These are phyloP conservation scores for Microthlaspi erraticum DNA, from an alignment of 345 rosid species.

Conservation along the genomic window DNA sequence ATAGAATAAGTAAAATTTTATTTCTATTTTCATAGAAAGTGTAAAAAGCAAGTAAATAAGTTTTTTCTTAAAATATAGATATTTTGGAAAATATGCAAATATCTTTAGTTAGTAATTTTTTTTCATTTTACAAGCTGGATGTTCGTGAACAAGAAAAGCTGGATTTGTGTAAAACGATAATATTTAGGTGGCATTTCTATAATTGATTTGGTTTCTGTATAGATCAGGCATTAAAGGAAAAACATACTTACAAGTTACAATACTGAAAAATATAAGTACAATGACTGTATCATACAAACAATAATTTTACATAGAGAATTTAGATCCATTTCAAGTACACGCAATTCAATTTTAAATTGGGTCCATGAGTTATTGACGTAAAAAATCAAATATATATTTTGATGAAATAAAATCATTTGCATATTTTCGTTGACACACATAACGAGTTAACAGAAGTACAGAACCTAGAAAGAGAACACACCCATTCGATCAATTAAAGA, in stretches of 20 bases:
- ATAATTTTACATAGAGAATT: too few species aligned
- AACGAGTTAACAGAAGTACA: not conserved
- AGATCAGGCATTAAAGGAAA: not conserved
- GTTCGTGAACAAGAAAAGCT: too few species aligned
- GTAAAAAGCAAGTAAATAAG: too few species aligned
- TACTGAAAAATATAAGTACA: not conserved
- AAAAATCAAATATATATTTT: not conserved
- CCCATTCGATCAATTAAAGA: not conserved
- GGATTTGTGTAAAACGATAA: not conserved
- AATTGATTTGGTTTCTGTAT: not conserved
- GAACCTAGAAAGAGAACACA: not conserved
- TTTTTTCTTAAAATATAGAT: too few species aligned
- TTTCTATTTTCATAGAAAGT: not conserved
- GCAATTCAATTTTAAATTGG: too few species aligned
- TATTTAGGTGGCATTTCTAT: slow-evolving; percentile 1
- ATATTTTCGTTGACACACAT: not conserved
- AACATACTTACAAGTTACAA: not conserved
- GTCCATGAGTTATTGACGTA: too few species aligned
- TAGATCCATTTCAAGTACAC: too few species aligned
- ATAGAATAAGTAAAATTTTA: not conserved
- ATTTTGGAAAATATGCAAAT: not conserved
- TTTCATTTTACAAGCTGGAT: slow-evolving; percentile 4
- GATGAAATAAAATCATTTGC: not conserved
- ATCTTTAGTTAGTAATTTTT: too few species aligned
- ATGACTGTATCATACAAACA: not conserved